phyloP scores from a whole-genome alignment of 2,329 filamentous ascomycete genomes.

The Penicillium sp. region DNA sequence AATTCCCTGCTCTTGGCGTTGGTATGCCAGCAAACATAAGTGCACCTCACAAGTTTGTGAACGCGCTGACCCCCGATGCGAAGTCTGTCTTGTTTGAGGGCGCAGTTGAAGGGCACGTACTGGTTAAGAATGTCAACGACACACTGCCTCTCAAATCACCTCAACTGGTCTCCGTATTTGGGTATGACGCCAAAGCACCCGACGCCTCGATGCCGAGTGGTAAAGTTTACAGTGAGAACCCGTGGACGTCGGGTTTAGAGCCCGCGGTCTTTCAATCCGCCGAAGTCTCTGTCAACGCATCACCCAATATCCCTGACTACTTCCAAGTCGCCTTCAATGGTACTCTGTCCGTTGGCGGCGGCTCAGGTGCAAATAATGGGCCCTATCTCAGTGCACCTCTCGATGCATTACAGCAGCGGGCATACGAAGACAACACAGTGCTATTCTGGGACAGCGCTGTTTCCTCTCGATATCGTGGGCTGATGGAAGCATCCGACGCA shows the following conservation, averaged over 20 bases:
- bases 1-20: conserved; percentile 38
- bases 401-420: conserved; percentile 49
- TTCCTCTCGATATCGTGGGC: conserved; percentile 31
- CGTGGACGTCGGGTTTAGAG: conserved; percentile 10
- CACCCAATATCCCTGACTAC: conserved; percentile 17
- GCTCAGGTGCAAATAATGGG: conserved; percentile 46
- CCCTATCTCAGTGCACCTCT: conserved; percentile 49
- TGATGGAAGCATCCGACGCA: conserved; percentile 14
- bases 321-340: conserved; percentile 41
- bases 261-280: conserved; percentile 4
- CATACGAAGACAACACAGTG: conserved; percentile 51
- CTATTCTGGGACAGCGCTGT: conserved; percentile 52
- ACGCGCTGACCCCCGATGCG: conserved; percentile 45
- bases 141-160: conserved; percentile 42
- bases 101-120: conserved; percentile 55
- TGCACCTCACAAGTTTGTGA: conserved; percentile 42
- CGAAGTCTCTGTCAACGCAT: conserved; percentile 18
- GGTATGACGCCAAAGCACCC: conserved; percentile 48
- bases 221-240: conserved; percentile 6
- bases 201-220: conserved; percentile 24
- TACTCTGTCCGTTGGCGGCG: conserved; percentile 44
- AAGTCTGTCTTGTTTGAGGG: conserved; percentile 38
- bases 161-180: conserved; percentile 47
- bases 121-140: conserved; percentile 47
- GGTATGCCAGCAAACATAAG: conserved; percentile 34